These are phyloP conservation scores for Cynara cardunculus DNA, from an alignment of 129 eudicot genomes.

Conservation along the genomic window DNA sequence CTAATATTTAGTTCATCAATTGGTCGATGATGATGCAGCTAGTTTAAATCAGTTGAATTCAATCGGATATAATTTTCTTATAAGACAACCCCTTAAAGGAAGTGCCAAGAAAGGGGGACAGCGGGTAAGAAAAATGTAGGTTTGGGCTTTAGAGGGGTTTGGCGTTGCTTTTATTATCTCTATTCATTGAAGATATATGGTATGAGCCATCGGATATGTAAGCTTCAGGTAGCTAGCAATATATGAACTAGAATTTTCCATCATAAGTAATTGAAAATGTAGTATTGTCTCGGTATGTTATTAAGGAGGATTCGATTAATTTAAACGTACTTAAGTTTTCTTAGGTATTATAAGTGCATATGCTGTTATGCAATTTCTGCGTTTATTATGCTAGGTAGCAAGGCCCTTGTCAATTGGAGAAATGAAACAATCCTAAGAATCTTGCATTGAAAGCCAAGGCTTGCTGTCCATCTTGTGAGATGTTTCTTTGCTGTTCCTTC, in stretches of 20 bases:
- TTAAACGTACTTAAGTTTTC: neutral
- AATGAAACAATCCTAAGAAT: neutral
- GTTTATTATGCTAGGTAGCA: neutral
- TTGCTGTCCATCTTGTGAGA: no score
- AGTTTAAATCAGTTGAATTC: neutral
- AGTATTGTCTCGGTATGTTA: neutral
- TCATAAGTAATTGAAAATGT: neutral
- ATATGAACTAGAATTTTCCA: neutral
- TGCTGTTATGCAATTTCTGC: neutral
- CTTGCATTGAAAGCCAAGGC: neutral
- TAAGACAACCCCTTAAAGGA: no score
- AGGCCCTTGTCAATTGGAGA: neutral
- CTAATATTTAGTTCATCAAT: neutral
- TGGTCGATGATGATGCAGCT: neutral
- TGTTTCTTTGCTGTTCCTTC: neutral
- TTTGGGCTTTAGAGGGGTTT: no score
- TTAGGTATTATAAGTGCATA: neutral
- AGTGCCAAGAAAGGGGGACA: no score
- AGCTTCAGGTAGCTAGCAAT: conserved; percentile 1
- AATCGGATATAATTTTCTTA: neutral
- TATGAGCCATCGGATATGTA: neutral
- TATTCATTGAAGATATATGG: neutral
- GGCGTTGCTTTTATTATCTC: no score
- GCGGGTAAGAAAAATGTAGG: no score
- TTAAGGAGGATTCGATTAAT: neutral